Conservation (phyloP, 169 alveolate genomes). For the Neospora caninum region DNA sequence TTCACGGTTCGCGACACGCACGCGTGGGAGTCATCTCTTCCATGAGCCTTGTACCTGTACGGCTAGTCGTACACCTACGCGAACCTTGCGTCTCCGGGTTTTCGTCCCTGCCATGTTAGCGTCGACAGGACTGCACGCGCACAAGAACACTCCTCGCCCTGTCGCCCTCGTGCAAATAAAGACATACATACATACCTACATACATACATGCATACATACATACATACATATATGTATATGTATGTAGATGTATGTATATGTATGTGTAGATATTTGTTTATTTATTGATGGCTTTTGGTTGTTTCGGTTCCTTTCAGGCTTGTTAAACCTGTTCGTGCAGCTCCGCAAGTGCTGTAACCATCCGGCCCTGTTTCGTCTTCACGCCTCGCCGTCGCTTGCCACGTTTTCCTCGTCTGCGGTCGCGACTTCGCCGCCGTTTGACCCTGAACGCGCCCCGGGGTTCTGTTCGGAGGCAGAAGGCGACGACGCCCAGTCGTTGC, state of each 20-base stretch:
- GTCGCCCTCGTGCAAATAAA: no score
- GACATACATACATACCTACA: background rate
- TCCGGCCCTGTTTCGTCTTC: constrained; percentile 84
- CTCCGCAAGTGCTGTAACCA: constrained; percentile 93
- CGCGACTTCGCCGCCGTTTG: background rate
- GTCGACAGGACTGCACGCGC: no score
- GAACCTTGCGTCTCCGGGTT: no score
- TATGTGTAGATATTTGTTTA: background rate
- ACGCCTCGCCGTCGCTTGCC: background rate
- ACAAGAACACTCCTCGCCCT: no score
- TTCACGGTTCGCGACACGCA: no score
- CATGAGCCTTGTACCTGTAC: no score
- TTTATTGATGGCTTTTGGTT: no score
- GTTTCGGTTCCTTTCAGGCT: background rate
- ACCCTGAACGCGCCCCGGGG: background rate
- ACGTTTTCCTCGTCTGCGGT: background rate
- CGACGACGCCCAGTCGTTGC: background rate
- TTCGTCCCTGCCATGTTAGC: no score
- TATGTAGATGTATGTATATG: background rate
- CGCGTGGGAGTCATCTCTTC: no score
- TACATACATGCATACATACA: background rate
- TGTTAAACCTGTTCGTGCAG: constrained; percentile 87
- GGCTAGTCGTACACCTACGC: no score
- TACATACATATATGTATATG: background rate
- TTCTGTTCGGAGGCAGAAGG: constrained; percentile 75